Base-by-base conservation (phyloP, 306 rosid species). In the Rosa rugosa region DNA sequence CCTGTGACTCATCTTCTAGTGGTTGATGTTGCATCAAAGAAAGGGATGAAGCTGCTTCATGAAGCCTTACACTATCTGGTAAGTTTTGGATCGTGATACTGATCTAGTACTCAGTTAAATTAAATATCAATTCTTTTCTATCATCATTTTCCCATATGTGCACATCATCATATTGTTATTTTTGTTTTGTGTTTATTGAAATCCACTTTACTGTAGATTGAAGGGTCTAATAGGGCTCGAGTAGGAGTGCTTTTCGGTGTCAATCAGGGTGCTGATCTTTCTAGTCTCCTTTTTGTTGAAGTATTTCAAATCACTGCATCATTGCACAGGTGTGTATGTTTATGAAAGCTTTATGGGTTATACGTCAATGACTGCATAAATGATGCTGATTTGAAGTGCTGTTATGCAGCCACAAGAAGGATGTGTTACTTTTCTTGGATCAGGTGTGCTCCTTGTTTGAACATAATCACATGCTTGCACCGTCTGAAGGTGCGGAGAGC, bases 1-100 rank as follows among this genome's bases (percentile, higher is more conserved):
- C 88, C 98, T 0, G 94, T 95, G 80, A 95, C 99, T 50, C 99
- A 95, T 83, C 93, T 93, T 83, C 86, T 95, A 83, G 92, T 86
- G 71, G 85, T 95, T 79, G 90, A 95, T 79, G 81, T 87, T 74
- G 62, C 93, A 77, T 88, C 93, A 66, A 83, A 77, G 80, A 89
- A 88, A 70, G 98, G 99, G 87, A 77, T 90, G 65, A 85, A 86
- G 82, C 87, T 95, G 82, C 94, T 95, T 77, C 90, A 53, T 72
- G 96, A 91, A 83, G 94, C 96, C 89, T 84, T 95, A 69, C 82
- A 40, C 79, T 93, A 90, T 85, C 96, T 95, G 98, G 99, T 95
- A 81, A 72, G 53, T 20, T 69, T 79, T 78, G 57, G 71, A 82
- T 69, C 41, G 38, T 76, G 73, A 76, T 74, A 47, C 75, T 57